Conservation (phyloP, 352 stramenopile species). For the Discostella stelligera region DNA sequence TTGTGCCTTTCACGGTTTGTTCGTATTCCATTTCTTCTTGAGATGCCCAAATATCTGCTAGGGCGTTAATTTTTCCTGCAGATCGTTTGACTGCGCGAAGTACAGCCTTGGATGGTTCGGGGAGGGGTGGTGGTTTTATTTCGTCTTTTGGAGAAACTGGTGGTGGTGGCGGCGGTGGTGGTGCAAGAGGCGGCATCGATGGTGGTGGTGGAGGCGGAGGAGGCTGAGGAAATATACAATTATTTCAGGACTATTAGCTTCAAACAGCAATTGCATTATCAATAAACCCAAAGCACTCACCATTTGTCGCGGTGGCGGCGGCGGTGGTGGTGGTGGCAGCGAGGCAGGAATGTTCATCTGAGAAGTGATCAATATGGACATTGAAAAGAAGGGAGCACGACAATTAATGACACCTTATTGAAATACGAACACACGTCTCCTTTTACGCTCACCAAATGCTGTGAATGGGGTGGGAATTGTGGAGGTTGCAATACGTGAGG, state of each 20-base stretch:
- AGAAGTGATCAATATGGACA: not conserved
- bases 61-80: conserved; percentile 28
- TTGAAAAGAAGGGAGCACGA: not conserved
- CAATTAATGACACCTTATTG: not conserved
- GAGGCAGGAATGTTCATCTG: not conserved
- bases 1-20: conserved; percentile 29
- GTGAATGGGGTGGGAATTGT: conserved; percentile 16
- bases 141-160: conserved; percentile 16
- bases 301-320: conserved; percentile 3
- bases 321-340: not conserved
- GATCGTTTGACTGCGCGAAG: conserved; percentile 44
- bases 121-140: conserved; percentile 37
- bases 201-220: conserved; percentile 15
- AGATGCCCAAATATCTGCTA: conserved; percentile 78
- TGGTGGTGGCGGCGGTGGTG: conserved; percentile 15
- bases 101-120: conserved; percentile 59
- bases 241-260: not conserved
- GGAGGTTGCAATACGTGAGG: not conserved
- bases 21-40: conserved; percentile 79
- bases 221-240: not conserved
- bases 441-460: conserved; percentile 9
- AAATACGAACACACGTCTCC: not conserved
- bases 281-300: not conserved
- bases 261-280: not conserved
- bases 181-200: not conserved